Evolutionary conservation across 169 alveolate genomes (phyloP).

Genomic region (Eimeria brunetti): DNA sequence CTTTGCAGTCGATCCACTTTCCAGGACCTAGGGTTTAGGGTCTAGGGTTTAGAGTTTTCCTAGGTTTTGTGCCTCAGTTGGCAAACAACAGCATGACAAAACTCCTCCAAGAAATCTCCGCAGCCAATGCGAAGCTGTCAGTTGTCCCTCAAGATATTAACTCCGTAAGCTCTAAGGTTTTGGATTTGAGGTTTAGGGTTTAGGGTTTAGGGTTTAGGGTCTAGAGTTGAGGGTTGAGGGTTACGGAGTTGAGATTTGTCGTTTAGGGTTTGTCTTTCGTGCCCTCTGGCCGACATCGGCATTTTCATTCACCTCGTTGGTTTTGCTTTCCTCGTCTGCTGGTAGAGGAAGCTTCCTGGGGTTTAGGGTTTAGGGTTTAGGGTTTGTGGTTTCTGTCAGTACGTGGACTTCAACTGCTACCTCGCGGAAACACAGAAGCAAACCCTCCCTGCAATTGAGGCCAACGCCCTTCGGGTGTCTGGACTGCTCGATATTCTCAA

Average conservation of each 20-base stretch:
- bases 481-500: conserved; percentile 70
- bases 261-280: no score
- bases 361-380: conserved; percentile 32
- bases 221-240: not conserved
- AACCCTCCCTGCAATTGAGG: conserved; percentile 10
- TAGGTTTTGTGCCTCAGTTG: conserved; percentile 27
- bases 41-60: conserved; percentile 47
- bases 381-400: conserved; percentile 26
- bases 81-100: conserved; percentile 77
- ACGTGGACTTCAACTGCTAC: conserved; percentile 62
- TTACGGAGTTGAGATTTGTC: no score
- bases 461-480: conserved; percentile 4
- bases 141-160: conserved; percentile 88
- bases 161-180: conserved; percentile 50
- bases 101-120: conserved; percentile 82
- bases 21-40: conserved; percentile 22
- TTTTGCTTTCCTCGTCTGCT: not conserved
- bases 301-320: no score
- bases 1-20: not conserved
- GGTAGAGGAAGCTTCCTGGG: not conserved
- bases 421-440: conserved; percentile 3
- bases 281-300: no score
- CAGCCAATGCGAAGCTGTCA: conserved; percentile 84
- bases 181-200: not conserved
- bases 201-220: conserved; percentile 28